Evolutionary conservation across 2,329 filamentous ascomycete genomes (phyloP).

Genomic region (Epichloe amarillans): DNA sequence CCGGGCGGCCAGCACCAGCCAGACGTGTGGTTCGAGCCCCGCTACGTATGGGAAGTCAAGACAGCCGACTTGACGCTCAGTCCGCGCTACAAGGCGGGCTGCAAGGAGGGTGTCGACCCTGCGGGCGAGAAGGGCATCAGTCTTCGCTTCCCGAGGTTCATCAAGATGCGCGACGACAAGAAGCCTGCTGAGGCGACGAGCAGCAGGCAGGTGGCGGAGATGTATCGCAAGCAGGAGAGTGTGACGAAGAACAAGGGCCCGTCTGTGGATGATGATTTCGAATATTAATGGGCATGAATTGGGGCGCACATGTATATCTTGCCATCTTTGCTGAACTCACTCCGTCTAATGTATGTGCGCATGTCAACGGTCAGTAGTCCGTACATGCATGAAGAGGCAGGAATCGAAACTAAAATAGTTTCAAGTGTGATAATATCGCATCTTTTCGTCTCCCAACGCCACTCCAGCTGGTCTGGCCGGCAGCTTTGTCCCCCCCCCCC

Average conservation of each 20-base stretch:
- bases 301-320: not conserved
- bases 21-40: constrained; percentile 96
- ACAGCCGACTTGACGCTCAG: constrained; percentile 89
- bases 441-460: too few relatives aligned
- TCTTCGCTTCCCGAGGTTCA: constrained; percentile 83
- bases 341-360: not conserved
- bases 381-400: too few relatives aligned
- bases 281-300: constrained; percentile 50
- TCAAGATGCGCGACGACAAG: constrained; percentile 87
- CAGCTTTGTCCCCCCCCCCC: too few relatives aligned
- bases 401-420: too few relatives aligned
- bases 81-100: constrained; percentile 85
- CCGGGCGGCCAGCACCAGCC: constrained; percentile 80
- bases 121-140: constrained; percentile 67
- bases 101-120: constrained; percentile 63
- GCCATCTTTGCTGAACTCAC: not conserved
- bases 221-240: constrained; percentile 92
- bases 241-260: constrained; percentile 77
- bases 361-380: too few relatives aligned
- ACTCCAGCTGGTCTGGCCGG: too few relatives aligned
- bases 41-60: constrained; percentile 93
- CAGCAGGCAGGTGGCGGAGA: constrained; percentile 78
- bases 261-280: constrained; percentile 89
- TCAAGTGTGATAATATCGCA: too few relatives aligned
- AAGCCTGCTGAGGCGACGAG: constrained; percentile 83